These are phyloP conservation scores for Penicillium pancosmium DNA, from an alignment of 495 filamentous ascomycete genomes.

Conservation along the genomic window DNA sequence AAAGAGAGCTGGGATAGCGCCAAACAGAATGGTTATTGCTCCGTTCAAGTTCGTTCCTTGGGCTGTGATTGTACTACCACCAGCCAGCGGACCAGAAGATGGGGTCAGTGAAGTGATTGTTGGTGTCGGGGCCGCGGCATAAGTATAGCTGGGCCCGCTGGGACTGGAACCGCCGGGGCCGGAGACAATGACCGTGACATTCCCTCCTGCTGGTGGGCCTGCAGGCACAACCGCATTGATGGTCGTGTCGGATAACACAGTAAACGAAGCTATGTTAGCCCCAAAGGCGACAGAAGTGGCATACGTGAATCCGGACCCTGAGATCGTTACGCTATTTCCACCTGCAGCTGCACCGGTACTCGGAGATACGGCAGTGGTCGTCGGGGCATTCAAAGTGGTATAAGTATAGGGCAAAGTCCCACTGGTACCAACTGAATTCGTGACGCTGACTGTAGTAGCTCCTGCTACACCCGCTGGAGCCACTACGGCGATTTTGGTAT, in stretches of 20 bases:
- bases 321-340: neutral
- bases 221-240: neutral
- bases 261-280: neutral
- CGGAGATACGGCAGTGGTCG: neutral
- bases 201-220: neutral
- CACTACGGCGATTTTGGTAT: conserved; percentile 6
- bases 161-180: neutral
- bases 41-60: neutral
- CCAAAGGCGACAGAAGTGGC: neutral
- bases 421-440: conserved; percentile 7
- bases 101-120: neutral
- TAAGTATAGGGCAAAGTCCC: neutral
- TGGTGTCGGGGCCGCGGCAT: neutral
- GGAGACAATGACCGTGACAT: neutral
- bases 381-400: neutral
- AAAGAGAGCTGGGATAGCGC: conserved; percentile 4
- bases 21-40: neutral
- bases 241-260: neutral
- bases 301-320: neutral
- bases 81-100: neutral
- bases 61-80: neutral
- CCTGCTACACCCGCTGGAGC: conserved; percentile 6
- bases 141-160: neutral
- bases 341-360: conserved; percentile 3
- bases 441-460: conserved; percentile 4